Evolutionary conservation across 768 basidiomycete species (phyloP).

Genomic region (Agrocybe pediades): DNA sequence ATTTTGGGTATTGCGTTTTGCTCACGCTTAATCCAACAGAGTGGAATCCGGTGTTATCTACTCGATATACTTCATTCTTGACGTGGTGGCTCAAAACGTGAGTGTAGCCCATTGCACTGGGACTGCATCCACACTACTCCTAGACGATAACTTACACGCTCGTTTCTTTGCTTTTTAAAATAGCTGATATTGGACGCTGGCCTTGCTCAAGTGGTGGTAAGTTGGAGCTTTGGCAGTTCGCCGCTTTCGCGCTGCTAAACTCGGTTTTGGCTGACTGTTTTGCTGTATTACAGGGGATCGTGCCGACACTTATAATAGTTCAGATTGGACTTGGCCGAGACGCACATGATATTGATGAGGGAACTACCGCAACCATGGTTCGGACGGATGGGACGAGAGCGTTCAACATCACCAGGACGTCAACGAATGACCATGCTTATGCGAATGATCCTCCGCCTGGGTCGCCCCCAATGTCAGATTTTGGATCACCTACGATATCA

Average conservation of each 20-base stretch:
- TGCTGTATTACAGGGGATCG: slow-evolving; percentile 25
- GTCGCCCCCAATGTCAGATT: slow-evolving; percentile 8
- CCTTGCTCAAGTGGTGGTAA: slow-evolving; percentile 28
- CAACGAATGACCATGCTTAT: slow-evolving; percentile 17
- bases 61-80: slow-evolving; percentile 27
- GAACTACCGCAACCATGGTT: slow-evolving; percentile 22
- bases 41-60: slow-evolving; percentile 34
- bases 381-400: slow-evolving; percentile 19
- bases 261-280: slow-evolving; percentile 3
- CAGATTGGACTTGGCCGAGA: slow-evolving; percentile 28
- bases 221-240: slow-evolving; percentile 1
- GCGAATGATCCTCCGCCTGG: slow-evolving; percentile 19
- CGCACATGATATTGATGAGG: slow-evolving; percentile 19
- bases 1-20: slow-evolving; percentile 3
- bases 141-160: not conserved
- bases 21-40: slow-evolving; percentile 24
- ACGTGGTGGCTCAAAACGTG: slow-evolving; percentile 24
- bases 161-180: not conserved
- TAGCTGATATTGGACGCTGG: slow-evolving; percentile 25
- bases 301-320: slow-evolving; percentile 32
- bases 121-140: not conserved
- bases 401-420: slow-evolving; percentile 4
- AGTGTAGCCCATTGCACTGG: not conserved
- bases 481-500: not conserved
- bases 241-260: not conserved